These are phyloP conservation scores for Rheum nobile DNA, from an alignment of 148 eudicot genomes.

Conservation along the genomic window DNA sequence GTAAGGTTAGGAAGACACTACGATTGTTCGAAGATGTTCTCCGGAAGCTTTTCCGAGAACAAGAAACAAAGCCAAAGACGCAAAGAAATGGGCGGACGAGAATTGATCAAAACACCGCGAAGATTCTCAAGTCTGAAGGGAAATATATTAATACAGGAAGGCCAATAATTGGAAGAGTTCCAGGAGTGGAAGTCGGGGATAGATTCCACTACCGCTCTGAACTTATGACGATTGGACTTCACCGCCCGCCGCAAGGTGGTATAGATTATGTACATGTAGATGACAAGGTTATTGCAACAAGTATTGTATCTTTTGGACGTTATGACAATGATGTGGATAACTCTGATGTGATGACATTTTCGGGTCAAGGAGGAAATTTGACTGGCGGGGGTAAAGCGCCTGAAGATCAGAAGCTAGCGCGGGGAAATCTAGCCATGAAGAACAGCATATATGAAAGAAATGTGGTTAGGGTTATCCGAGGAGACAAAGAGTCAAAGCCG, in stretches of 20 bases:
- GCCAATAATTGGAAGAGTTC: conserved; percentile 38
- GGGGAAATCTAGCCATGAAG: conserved; percentile 63
- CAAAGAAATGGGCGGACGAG: conserved; percentile 23
- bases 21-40: conserved; percentile 44
- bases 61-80: conserved; percentile 25
- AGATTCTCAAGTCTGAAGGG: conserved; percentile 31
- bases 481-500: conserved; percentile 48
- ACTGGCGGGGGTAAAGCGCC: conserved; percentile 29
- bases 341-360: conserved; percentile 51
- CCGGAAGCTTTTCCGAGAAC: conserved; percentile 57
- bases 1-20: conserved; percentile 51
- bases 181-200: conserved; percentile 87
- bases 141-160: conserved; percentile 38
- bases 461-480: conserved; percentile 64
- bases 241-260: conserved; percentile 56
- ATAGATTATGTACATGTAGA: conserved; percentile 48
- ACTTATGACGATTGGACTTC: conserved; percentile 70
- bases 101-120: conserved; percentile 37
- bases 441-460: conserved; percentile 44
- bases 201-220: conserved; percentile 67
- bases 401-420: conserved; percentile 75
- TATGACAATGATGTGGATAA: conserved; percentile 50
- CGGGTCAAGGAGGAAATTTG: conserved; percentile 62
- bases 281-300: conserved; percentile 33
- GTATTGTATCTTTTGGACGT: conserved; percentile 68